phyloP scores from a whole-genome alignment of 768 basidiomycete genomes.

The Coprinopsis strossmayeri region DNA sequence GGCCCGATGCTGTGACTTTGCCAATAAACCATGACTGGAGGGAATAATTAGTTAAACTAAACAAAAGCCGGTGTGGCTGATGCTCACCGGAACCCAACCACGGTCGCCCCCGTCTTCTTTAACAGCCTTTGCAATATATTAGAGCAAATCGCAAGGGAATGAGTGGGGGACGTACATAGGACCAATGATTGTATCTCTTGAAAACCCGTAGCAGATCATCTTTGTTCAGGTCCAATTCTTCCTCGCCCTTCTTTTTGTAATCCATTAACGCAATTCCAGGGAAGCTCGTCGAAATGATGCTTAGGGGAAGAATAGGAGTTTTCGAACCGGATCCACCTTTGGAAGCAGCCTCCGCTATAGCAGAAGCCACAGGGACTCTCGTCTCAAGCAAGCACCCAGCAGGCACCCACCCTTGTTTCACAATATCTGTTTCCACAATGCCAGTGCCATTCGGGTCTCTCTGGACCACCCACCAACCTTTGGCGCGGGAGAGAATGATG shows the following conservation, averaged over 20 bases:
- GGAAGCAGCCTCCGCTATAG: constrained; percentile 74
- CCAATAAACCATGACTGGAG: constrained; percentile 90
- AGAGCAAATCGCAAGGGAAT: constrained; percentile 7
- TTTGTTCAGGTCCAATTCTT: constrained; percentile 84
- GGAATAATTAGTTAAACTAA: constrained; percentile 11
- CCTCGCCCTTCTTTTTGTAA: constrained; percentile 88
- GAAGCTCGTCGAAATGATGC: constrained; percentile 96
- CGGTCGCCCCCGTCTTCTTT: constrained; percentile 91
- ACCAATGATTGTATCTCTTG: constrained; percentile 98
- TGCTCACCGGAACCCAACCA: constrained; percentile 88
- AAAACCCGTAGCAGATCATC: constrained; percentile 89
- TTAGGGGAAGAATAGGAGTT: constrained; percentile 81
- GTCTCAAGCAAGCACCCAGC: constrained; percentile 95
- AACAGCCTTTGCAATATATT: constrained; percentile 55
- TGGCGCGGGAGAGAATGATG: constrained; percentile 87
- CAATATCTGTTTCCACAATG: constrained; percentile 64
- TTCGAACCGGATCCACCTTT: constrained; percentile 45
- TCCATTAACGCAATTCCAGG: constrained; percentile 96
- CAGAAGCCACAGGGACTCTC: constrained; percentile 82
- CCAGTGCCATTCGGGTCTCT: constrained; percentile 85
- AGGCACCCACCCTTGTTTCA: constrained; percentile 94
- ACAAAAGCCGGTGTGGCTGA: constrained; percentile 1
- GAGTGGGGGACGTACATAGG: constrained; percentile 56
- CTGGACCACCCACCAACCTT: constrained; percentile 99
- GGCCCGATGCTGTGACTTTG: constrained; percentile 58